A percentile compares a stretch with the other conserved stretches of the same genome.
These are phyloP conservation scores for Aspergillus tamarii DNA, from an alignment of 2,329 filamentous ascomycete genomes.

Conservation along the genomic window DNA sequence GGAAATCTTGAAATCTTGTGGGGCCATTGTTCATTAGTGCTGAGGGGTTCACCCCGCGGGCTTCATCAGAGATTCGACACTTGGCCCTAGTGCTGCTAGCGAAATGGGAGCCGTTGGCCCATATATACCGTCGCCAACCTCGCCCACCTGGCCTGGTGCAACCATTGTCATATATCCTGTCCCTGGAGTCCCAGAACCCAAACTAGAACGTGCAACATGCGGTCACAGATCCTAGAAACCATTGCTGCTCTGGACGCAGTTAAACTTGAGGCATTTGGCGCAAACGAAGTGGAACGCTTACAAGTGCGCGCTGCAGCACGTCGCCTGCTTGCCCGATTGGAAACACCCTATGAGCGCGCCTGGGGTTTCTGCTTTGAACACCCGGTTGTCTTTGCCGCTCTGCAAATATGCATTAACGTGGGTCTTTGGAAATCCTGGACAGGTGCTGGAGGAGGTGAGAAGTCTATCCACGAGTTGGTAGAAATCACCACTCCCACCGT, in stretches of 20 bases:
- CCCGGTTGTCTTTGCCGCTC: constrained; percentile 33
- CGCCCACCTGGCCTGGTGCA: neutral
- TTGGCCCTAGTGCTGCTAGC: neutral
- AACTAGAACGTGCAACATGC: constrained; percentile 12
- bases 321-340: constrained; percentile 33
- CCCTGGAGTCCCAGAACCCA: neutral
- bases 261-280: constrained; percentile 18
- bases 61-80: neutral
- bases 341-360: constrained; percentile 37
- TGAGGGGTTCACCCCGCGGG: neutral
- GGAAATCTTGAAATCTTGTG: neutral
- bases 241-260: constrained; percentile 25
- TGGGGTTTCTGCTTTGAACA: constrained; percentile 37
- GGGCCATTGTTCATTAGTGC: neutral
- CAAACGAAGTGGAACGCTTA: constrained; percentile 28
- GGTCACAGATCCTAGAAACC: constrained; percentile 19
- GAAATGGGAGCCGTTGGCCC: neutral
- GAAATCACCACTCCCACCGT: constrained; percentile 25
- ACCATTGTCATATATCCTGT: neutral
- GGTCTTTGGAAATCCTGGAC: constrained; percentile 38
- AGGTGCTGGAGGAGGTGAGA: constrained; percentile 30
- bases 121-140: neutral
- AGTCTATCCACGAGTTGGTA: constrained; percentile 33
- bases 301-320: constrained; percentile 32
- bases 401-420: constrained; percentile 35